Percentiles rank a stretch among this genome's conserved stretches.
phyloP scores from a whole-genome alignment of 257 asterid species.

The Solanum ossicruentum region DNA sequence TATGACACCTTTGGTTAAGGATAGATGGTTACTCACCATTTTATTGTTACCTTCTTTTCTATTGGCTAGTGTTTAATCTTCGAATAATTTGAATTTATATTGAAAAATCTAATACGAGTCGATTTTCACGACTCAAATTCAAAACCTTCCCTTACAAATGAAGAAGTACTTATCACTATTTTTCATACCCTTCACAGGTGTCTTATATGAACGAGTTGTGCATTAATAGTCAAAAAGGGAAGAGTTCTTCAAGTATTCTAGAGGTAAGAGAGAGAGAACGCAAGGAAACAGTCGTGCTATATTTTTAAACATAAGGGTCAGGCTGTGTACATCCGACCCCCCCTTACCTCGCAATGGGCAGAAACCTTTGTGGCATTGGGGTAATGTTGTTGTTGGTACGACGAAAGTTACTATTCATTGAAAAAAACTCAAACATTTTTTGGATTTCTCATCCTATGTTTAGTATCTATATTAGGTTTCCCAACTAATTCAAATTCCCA shows the following conservation, averaged over 20 bases:
- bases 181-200: constrained; percentile 12
- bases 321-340: no score
- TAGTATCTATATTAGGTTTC: accelerated
- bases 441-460: accelerated
- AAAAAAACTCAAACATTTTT: not conserved
- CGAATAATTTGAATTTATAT: not conserved
- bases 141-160: not conserved
- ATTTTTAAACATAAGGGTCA: no score
- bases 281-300: no score
- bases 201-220: constrained; percentile 29
- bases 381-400: no score
- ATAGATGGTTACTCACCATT: not conserved
- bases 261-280: constrained; percentile 11
- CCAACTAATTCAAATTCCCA: not conserved
- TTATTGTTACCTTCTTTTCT: not conserved
- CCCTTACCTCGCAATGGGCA: no score
- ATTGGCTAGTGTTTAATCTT: not conserved
- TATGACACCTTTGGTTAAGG: not conserved
- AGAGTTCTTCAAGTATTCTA: constrained; percentile 14
- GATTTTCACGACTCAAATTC: not conserved
- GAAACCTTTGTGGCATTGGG: no score
- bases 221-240: constrained; percentile 16
- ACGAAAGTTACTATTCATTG: not conserved
- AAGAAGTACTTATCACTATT: not conserved
- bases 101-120: accelerated